Evolutionary conservation across 192 early-diverging fungal species (phyloP), one percentile per base, ranked within the genome.

Genomic region (Backusella westeae): DNA sequence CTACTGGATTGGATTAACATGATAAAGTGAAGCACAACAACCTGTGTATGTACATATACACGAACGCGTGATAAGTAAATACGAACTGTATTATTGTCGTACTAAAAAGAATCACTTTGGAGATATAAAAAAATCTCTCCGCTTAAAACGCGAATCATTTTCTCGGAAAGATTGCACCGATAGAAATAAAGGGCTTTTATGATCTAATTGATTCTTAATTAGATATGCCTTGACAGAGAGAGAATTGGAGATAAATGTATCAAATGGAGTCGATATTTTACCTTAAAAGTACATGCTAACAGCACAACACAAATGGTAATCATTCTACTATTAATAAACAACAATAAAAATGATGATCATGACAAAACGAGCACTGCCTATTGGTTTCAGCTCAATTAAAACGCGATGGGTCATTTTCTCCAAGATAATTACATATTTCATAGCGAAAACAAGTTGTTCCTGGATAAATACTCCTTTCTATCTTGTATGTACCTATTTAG

Each of bases 71-170:
- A 63, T 49, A 26, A 29, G 21, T 29, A 29, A 10, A 63, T 63
- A 29, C 21, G 21, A 63, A 8, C 23, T 63, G 12, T 63, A 63
- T 56, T 26, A 56, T 14, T 23, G 56, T 63, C 10, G 56, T 63
- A 63, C 56, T 29, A 63, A 29, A 63, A 63, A 10, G 56, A 63
- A 63, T 63, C 56, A 63, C 56, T 29, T 63, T 63, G 21, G 21
- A 26, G 21, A 39, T 44, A 63, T n/a, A 14, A 29, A 29, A 63
- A 63, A 14, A 3, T 63, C 56, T 29, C 56, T 63, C 56, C 56
- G 56, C 56, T 63, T 63, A 63, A 63, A 63, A 63, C 21, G 56
- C 56, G 56, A 29, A 63, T 63, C 56, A 63, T 23, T 63, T 63
- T 63, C 26, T 63, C 56, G 56, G 56, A 63, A n/a, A 63, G 56